Base-by-base conservation (phyloP, 2,329 filamentous ascomycete species). In the Colletotrichum liriopes region DNA sequence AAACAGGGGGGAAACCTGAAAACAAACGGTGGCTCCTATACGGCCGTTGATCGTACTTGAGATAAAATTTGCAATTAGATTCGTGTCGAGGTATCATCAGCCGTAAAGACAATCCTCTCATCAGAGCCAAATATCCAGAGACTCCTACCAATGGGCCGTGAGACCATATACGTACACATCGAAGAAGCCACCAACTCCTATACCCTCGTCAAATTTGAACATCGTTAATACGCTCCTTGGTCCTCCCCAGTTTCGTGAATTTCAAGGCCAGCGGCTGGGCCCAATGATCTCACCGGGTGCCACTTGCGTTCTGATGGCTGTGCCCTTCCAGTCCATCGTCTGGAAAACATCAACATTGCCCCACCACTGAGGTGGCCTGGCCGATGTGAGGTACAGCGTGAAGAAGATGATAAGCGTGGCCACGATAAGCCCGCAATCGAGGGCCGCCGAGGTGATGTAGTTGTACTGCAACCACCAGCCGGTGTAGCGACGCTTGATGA, bases 391-490 rank as follows among this genome's bases (percentile, higher is more conserved):
- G 67, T 90, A 89, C 37, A 94, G 82, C 1, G 90, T 87, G 75
- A 93, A 89, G 84, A 94, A 93, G 69, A 94, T 91, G 69, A 94
- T 79, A 45, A 94, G 87, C 0, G 91, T 92, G 43, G 87, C 88
- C 26, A 94, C 79, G 16, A 91, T 89, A 6, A 93, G 85, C 6
- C 92, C 92, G 60, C 88, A 89, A 79, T 94, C 93, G 47, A 94
- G 83, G 1, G 90, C 93, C 0, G 92, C 92, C 26, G 92, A 93
- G 0, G 91, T 90, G 77, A 94, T 87, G 79, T 94, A 94, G 83
- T 94, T 94, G 83, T 93, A 94, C 80, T 92, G 90, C 80, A 92
- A 84, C 93, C 93, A 94, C 93, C 92, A 94, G 43, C 91, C 92
- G 5, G 86, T 88, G 81, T 88, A 92, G 73, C 88, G 86, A 70